Evolutionary conservation across 1,284 basidiomycete genomes (phyloP), one percentile per base, ranked within the genome.

Genomic region (Ganoderma boninense): DNA sequence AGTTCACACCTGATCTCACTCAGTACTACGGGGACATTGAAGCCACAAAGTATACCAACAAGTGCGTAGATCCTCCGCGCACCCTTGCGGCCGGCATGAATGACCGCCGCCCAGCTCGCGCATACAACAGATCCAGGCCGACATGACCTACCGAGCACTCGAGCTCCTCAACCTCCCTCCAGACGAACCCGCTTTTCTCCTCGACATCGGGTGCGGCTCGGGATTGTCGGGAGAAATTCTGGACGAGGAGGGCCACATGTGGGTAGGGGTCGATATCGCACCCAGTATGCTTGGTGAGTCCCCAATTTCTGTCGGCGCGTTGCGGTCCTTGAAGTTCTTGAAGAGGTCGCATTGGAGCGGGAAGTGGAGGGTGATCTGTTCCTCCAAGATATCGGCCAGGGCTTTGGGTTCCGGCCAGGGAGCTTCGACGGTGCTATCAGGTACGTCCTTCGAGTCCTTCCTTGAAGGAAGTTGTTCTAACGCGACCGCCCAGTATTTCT

Each of bases 121-220:
- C 69, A 96, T 98, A 74, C 97, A 99, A 80, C 93, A 94, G 77
- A 97, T 99, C 73, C 98, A 99, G 81, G 94, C 97, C 7, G 94
- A 98, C 76, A 99, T 99, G 98, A 98, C 97, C 6, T 94, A 97
- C 77, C 90, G 98, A 71, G 97, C 97, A 1, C 83, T 99, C 57
- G 97, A 99, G 80, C 87, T 99, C 8, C 86, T 99, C 59, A 94
- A 92, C 76, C 83, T 99, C 29, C 94, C 96, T 2, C 86, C 86
- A 67, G 91, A 90, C 62, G 86, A 95, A 72, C 89, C 95, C 1
- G 91, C 92, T 0, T 95, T 95, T 77, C 83, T 99, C 14, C 90
- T 99, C 49, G 98, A 99, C 81, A 97, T 99, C 71, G 98, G 98
- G 1, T 99, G 97, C 79, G 98, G 98, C 6, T 97, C 95, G n/a